Conservation (phyloP, 2,329 filamentous ascomycete genomes). For the Cryphonectria japonica region DNA sequence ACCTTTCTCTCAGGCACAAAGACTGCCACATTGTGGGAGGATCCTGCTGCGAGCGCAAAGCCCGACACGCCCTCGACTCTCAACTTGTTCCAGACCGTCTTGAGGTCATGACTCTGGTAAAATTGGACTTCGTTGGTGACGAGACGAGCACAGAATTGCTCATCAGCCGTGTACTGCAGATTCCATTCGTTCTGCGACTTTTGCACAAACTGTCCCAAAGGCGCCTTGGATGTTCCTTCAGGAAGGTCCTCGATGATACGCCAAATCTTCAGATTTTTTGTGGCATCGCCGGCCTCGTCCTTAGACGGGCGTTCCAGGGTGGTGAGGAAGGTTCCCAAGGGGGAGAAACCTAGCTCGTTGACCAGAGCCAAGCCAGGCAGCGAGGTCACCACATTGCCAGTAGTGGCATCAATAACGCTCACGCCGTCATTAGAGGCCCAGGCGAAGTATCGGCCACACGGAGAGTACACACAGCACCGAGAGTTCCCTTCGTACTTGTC, state of each 20-base stretch:
- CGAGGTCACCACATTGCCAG: slow-evolving; percentile 73
- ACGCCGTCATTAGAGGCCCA: slow-evolving; percentile 91
- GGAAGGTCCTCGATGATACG: slow-evolving; percentile 73
- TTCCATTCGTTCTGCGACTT: slow-evolving; percentile 97
- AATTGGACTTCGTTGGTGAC: slow-evolving; percentile 99
- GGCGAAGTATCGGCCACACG: slow-evolving; percentile 93
- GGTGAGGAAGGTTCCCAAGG: slow-evolving; percentile 87
- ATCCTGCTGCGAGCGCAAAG: slow-evolving; percentile 87
- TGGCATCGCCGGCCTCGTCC: slow-evolving; percentile 89
- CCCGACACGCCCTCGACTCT: slow-evolving; percentile 87
- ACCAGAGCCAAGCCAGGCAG: slow-evolving; percentile 77
- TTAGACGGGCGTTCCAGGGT: slow-evolving; percentile 95
- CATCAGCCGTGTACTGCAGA: slow-evolving; percentile 92
- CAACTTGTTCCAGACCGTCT: slow-evolving; percentile 92
- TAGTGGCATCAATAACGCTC: slow-evolving; percentile 79
- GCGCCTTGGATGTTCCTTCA: slow-evolving; percentile 66
- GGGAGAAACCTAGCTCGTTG: slow-evolving; percentile 94
- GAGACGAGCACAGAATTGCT: slow-evolving; percentile 87
- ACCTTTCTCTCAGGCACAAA: slow-evolving; percentile 97
- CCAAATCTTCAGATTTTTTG: slow-evolving; percentile 98
- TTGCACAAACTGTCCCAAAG: slow-evolving; percentile 90
- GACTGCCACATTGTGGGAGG: slow-evolving; percentile 89
- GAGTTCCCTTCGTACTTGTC: slow-evolving; percentile 88
- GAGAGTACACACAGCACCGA: slow-evolving; percentile 93
- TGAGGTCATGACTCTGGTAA: slow-evolving; percentile 84